These are phyloP conservation scores for Hypoxylon sp. DNA, from an alignment of 2,329 filamentous ascomycete genomes.

Conservation along the genomic window DNA sequence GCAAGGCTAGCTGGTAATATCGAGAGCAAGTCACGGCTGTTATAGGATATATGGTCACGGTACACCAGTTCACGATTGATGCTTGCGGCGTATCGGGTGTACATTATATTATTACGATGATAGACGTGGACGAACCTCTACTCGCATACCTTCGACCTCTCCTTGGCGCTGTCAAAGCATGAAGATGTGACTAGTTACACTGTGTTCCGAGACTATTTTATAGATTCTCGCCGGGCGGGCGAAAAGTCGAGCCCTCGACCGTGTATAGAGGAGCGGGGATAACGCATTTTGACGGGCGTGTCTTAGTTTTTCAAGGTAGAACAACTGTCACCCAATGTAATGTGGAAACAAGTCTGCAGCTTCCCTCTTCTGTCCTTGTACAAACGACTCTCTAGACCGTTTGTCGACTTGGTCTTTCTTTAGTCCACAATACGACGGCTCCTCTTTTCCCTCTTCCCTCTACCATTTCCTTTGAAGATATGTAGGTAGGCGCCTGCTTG, in stretches of 20 bases:
- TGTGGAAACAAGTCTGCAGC: conserved; percentile 17
- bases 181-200: background rate
- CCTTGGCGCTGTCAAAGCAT: background rate
- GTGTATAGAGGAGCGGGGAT: background rate
- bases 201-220: background rate
- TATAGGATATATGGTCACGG: conserved; percentile 44
- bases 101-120: conserved; percentile 38
- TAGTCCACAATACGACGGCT: background rate
- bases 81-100: conserved; percentile 16
- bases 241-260: background rate
- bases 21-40: conserved; percentile 27
- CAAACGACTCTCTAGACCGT: conserved; percentile 13
- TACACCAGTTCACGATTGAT: conserved; percentile 9
- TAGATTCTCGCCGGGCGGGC: background rate
- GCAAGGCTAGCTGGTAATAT: conserved; percentile 93
- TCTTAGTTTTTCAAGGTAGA: conserved; percentile 8
- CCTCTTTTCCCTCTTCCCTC: background rate
- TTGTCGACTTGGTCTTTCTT: conserved; percentile 1
- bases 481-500: background rate
- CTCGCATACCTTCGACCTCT: background rate
- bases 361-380: conserved; percentile 13
- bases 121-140: background rate
- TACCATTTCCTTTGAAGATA: background rate
- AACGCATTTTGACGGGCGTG: background rate
- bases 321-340: background rate